Evolutionary conservation across 768 basidiomycete species (phyloP).

Genomic region (Pleurotus cornucopiae): DNA sequence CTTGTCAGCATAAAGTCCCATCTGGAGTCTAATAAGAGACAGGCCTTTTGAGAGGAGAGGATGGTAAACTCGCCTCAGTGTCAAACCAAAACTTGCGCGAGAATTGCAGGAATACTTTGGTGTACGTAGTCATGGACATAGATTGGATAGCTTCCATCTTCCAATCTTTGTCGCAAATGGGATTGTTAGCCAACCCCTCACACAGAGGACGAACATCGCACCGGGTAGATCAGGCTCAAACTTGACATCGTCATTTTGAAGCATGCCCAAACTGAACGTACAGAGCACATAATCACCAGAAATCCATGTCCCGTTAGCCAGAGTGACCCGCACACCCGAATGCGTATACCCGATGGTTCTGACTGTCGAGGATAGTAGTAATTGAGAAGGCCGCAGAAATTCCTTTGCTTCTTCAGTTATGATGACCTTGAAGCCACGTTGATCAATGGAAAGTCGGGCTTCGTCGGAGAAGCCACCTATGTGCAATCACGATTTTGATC

Average conservation of each 20-base stretch:
- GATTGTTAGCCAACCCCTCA: constrained; percentile 4
- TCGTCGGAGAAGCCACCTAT: constrained; percentile 52
- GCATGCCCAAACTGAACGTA: constrained; percentile 68
- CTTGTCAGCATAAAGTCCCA: constrained; percentile 53
- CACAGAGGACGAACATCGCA: constrained; percentile 9
- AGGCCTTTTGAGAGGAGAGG: not conserved
- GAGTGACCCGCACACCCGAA: constrained; percentile 42
- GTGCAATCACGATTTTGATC: too few species aligned
- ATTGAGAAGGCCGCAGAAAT: constrained; percentile 46
- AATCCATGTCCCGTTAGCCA: constrained; percentile 38
- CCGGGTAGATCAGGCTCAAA: constrained; percentile 53
- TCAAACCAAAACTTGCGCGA: constrained; percentile 53
- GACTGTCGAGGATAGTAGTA: constrained; percentile 50
- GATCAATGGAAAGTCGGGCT: constrained; percentile 54
- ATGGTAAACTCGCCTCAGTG: constrained; percentile 24
- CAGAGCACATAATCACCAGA: constrained; percentile 56
- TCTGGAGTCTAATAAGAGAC: constrained; percentile 21
- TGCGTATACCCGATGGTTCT: constrained; percentile 38
- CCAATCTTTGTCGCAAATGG: constrained; percentile 22
- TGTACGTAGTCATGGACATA: constrained; percentile 63
- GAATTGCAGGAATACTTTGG: constrained; percentile 68
- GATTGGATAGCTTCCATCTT: constrained; percentile 63
- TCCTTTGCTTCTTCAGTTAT: constrained; percentile 53
- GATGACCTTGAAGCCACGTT: constrained; percentile 55
- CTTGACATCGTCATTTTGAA: constrained; percentile 57